These are phyloP conservation scores for Globisporangium irregulare DNA, from an alignment of 352 stramenopile genomes.

Conservation along the genomic window DNA sequence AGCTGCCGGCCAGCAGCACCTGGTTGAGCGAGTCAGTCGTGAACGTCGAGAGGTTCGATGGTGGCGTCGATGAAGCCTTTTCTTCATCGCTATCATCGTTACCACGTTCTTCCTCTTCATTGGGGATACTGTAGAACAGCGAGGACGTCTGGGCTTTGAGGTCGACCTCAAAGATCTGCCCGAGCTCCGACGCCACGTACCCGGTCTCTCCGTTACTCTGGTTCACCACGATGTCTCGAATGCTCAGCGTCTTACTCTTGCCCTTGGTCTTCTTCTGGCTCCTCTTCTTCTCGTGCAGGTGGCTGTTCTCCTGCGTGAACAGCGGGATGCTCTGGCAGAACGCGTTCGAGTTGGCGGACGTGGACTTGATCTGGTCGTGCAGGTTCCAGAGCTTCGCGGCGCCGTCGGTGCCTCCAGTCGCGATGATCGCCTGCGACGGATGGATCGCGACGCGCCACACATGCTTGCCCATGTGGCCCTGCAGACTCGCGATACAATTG, in stretches of 20 bases:
- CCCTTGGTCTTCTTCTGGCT: constrained; percentile 24
- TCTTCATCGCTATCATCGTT: neutral
- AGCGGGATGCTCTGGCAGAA: constrained; percentile 21
- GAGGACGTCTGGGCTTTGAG: constrained; percentile 29
- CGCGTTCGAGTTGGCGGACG: constrained; percentile 14
- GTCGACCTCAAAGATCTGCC: constrained; percentile 47
- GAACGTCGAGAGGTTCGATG: constrained; percentile 38
- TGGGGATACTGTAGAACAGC: constrained; percentile 29
- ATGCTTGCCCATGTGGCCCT: constrained; percentile 72
- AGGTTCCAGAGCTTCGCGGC: constrained; percentile 82
- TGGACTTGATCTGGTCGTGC: constrained; percentile 50
- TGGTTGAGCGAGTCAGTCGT: constrained; percentile 28
- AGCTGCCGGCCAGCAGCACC: constrained; percentile 57
- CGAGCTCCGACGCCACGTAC: constrained; percentile 67
- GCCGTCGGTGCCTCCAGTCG: constrained; percentile 74
- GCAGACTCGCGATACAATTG: constrained; percentile 65
- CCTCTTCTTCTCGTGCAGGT: constrained; percentile 5
- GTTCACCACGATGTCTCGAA: constrained; percentile 53
- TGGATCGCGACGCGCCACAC: constrained; percentile 77
- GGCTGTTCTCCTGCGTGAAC: constrained; percentile 1
- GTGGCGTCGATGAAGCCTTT: neutral
- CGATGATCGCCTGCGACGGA: constrained; percentile 38
- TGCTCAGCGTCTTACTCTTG: constrained; percentile 28
- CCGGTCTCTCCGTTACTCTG: constrained; percentile 24
- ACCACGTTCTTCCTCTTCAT: neutral